A percentile compares a stretch with the other conserved stretches of the same genome.
Conservation (phyloP, 2,329 filamentous ascomycete species). For the Ceratocystis albifundus region DNA sequence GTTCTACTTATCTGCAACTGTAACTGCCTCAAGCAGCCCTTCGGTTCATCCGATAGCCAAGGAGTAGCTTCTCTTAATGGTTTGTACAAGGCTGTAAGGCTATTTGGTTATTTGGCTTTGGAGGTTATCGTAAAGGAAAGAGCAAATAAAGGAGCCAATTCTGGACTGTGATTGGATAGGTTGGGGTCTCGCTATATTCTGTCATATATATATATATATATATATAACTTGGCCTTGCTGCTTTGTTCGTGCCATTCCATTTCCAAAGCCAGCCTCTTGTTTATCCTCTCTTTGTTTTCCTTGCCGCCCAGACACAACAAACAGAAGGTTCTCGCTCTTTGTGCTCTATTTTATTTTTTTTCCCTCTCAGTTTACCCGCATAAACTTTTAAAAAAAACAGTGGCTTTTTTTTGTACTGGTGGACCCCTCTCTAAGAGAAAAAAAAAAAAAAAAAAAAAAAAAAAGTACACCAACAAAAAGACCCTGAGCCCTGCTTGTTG, state of each 20-base stretch:
- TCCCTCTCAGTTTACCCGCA: neutral
- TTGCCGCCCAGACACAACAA: conserved; percentile 8
- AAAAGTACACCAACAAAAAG: conserved; percentile 10
- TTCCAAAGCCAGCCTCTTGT: conserved; percentile 5
- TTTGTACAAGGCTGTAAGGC: neutral
- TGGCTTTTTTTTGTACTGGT: neutral
- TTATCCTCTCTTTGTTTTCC: neutral
- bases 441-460: conserved; percentile 7
- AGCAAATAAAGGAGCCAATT: neutral
- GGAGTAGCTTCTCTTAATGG: neutral
- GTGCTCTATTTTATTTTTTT: neutral
- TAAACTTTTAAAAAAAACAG: neutral
- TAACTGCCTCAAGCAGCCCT: neutral
- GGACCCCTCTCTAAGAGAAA: conserved; percentile 8
- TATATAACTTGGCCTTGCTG: too few relatives aligned
- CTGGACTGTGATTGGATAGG: neutral
- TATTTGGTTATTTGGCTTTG: neutral
- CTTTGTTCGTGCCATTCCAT: conserved; percentile 4
- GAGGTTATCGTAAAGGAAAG: conserved; percentile 3
- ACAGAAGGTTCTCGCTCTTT: neutral
- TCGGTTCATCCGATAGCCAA: neutral
- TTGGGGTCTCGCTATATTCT: neutral
- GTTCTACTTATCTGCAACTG: neutral
- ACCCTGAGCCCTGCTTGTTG: conserved; percentile 11
- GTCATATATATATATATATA: too few relatives aligned